Percentiles rank a stretch among this genome's conserved stretches.
phyloP scores from a whole-genome alignment of 306 rosid genomes.

The Delonix regia region DNA sequence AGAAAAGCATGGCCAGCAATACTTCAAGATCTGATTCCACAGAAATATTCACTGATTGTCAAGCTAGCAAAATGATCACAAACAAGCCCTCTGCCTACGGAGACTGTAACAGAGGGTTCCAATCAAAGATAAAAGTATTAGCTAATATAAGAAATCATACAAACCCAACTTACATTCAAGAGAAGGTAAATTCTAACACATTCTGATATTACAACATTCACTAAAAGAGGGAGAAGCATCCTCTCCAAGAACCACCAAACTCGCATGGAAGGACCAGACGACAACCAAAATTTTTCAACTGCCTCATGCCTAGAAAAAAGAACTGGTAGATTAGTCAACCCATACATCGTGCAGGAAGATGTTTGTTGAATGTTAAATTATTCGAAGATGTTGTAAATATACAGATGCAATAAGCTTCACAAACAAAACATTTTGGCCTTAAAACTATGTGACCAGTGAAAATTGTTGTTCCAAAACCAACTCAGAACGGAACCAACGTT shows the following conservation, averaged over 20 bases:
- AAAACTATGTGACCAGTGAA: background rate
- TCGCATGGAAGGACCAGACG: slow-evolving; percentile 35
- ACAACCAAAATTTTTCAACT: slow-evolving; percentile 38
- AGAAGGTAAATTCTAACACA: slow-evolving; percentile 43
- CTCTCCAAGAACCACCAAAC: slow-evolving; percentile 47
- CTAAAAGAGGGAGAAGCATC: slow-evolving; percentile 42
- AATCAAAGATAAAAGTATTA: slow-evolving; percentile 60
- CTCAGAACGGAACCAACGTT: background rate
- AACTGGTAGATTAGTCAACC: slow-evolving; percentile 24
- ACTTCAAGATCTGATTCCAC: slow-evolving; percentile 8
- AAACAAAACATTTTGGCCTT: background rate
- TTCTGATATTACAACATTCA: slow-evolving; percentile 60
- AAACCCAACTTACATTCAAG: slow-evolving; percentile 45
- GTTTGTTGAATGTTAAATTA: background rate
- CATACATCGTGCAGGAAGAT: background rate
- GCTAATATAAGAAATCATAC: slow-evolving; percentile 57
- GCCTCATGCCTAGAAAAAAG: slow-evolving; percentile 58
- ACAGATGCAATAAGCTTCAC: slow-evolving; percentile 4
- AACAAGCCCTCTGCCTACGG: slow-evolving; percentile 25
- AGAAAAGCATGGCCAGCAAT: background rate
- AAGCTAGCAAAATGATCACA: slow-evolving; percentile 37
- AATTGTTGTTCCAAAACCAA: background rate
- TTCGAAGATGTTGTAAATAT: slow-evolving; percentile 3
- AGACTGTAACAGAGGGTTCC: slow-evolving; percentile 30
- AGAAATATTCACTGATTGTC: slow-evolving; percentile 24